Conservation (phyloP, 805 yeast genomes). For the Schwanniomyces sp. region DNA sequence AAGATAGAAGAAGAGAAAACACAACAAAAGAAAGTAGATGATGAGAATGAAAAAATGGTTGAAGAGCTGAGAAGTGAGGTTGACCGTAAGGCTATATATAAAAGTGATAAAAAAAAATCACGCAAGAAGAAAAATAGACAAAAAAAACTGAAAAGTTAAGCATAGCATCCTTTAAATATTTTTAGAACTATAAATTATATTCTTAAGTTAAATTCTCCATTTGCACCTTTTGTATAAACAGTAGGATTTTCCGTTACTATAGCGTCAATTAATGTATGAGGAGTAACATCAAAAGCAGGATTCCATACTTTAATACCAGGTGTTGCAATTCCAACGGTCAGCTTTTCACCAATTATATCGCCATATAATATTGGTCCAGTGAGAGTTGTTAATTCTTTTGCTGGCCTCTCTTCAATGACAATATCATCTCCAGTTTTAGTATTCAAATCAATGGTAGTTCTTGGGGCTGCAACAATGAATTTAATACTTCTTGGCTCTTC, state of each 20-base stretch:
- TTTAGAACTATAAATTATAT: not conserved
- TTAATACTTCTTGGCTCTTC: constrained; percentile 43
- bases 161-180: not conserved
- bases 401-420: constrained; percentile 84
- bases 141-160: not conserved
- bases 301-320: constrained; percentile 88
- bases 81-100: not conserved
- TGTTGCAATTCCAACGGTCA: constrained; percentile 79
- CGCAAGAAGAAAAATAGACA: not conserved
- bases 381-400: constrained; percentile 72
- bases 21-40: not conserved
- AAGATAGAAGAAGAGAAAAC: not conserved
- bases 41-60: not conserved
- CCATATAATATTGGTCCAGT: constrained; percentile 50
- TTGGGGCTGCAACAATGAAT: constrained; percentile 94
- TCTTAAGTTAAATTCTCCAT: constrained; percentile 51
- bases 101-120: not conserved
- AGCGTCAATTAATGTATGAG: constrained; percentile 76
- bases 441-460: constrained; percentile 77
- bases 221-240: constrained; percentile 44
- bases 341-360: constrained; percentile 31
- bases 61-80: not conserved
- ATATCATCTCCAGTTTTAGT: constrained; percentile 73
- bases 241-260: constrained; percentile 82
- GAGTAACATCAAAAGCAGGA: constrained; percentile 95